A percentile compares a stretch with the other conserved stretches of the same genome.
Evolutionary conservation across 768 basidiomycete species (phyloP).

Genomic region (Candolleomyces eurysporus): DNA sequence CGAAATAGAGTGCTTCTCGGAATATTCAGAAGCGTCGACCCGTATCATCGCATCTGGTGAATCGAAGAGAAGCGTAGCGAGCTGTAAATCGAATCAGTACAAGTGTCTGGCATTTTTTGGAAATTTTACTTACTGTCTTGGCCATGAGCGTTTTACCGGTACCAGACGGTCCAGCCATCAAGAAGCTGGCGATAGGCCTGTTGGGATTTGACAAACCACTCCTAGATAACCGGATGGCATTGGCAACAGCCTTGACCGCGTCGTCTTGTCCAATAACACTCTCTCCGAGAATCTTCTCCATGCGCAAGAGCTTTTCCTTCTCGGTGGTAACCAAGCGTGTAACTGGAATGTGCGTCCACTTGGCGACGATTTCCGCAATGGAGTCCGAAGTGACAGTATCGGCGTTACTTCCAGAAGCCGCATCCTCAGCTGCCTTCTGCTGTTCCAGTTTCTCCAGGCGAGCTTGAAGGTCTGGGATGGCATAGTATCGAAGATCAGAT

Average conservation of each 20-base stretch:
- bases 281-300: constrained; percentile 80
- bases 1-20: constrained; percentile 62
- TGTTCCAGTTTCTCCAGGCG: constrained; percentile 71
- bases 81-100: constrained; percentile 38
- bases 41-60: constrained; percentile 90
- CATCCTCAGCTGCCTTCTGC: constrained; percentile 71
- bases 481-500: constrained; percentile 88
- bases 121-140: constrained; percentile 66
- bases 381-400: constrained; percentile 84
- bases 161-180: constrained; percentile 90
- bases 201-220: constrained; percentile 90
- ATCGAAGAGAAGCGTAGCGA: constrained; percentile 88
- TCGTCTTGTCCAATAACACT: constrained; percentile 89
- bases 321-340: constrained; percentile 85
- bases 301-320: constrained; percentile 80
- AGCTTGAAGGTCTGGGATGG: constrained; percentile 81
- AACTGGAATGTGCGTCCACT: constrained; percentile 93
- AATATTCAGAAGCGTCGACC: constrained; percentile 92
- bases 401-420: constrained; percentile 49
- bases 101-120: background rate
- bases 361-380: constrained; percentile 91
- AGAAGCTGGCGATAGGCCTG: constrained; percentile 88
- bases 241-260: constrained; percentile 89
- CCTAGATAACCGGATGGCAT: constrained; percentile 89
- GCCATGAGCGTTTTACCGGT: constrained; percentile 89